These are phyloP conservation scores for Tranzscheliella williamsii DNA, from an alignment of 1,284 basidiomycete species.

Conservation along the genomic window DNA sequence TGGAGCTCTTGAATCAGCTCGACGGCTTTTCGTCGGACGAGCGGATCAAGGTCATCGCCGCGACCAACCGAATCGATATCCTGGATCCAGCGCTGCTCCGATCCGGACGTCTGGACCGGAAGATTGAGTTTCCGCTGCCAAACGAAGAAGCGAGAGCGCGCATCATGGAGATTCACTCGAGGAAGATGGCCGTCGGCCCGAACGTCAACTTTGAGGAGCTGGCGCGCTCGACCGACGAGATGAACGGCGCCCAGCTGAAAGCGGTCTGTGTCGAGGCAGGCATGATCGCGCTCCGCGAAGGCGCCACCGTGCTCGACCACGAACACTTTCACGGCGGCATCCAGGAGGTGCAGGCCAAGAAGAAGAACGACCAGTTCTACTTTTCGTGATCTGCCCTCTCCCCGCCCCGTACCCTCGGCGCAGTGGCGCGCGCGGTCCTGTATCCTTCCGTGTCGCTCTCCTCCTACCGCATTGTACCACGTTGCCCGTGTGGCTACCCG, in stretches of 20 bases:
- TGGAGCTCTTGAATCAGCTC: conserved; percentile 90
- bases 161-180: conserved; percentile 79
- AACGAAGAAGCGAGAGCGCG: conserved; percentile 74
- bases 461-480: no score
- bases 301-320: conserved; percentile 68
- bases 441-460: no score
- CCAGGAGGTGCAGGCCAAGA: conserved; percentile 60
- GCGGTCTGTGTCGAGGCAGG: conserved; percentile 84
- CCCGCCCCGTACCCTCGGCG: no score
- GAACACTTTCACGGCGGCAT: conserved; percentile 61
- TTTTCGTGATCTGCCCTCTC: conserved; percentile 19
- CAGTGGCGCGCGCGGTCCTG: no score
- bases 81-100: conserved; percentile 79
- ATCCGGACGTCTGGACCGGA: conserved; percentile 75
- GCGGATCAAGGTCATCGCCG: conserved; percentile 98
- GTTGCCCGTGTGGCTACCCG: no score
- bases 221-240: conserved; percentile 75
- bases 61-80: conserved; percentile 98
- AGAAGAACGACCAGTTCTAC: conserved; percentile 60
- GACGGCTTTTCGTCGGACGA: conserved; percentile 86
- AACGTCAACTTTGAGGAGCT: conserved; percentile 78
- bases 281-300: conserved; percentile 95
- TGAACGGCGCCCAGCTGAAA: conserved; percentile 70
- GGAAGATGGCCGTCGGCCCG: conserved; percentile 84
- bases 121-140: conserved; percentile 79